phyloP scores from a whole-genome alignment of 306 rosid species.

The Pyrus betulifolia region DNA sequence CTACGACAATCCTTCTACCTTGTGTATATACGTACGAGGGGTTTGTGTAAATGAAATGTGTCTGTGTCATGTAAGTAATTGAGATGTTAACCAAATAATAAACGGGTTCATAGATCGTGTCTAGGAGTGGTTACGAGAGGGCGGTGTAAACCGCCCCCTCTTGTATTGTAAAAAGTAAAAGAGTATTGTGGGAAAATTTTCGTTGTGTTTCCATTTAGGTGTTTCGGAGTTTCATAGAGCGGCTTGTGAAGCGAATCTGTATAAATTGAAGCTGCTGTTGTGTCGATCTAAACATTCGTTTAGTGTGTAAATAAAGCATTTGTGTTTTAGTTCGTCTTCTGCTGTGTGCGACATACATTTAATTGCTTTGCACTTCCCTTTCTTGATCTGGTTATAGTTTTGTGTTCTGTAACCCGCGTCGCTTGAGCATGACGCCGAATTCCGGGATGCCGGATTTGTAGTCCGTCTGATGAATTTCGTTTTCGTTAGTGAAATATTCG shows the following conservation, averaged over 20 bases:
- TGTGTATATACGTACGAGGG: neutral
- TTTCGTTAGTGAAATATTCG: neutral
- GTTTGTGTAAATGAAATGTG: conserved; percentile 47
- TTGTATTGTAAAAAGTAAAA: conserved; percentile 31
- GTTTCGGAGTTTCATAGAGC: conserved; percentile 18
- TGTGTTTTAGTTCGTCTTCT: neutral
- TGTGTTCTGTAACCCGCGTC: neutral
- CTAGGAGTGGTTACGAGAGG: neutral
- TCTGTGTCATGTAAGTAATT: conserved; percentile 12
- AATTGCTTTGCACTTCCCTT: neutral
- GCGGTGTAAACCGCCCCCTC: conserved; percentile 14
- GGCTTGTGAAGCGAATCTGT: conserved; percentile 39
- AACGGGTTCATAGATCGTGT: neutral
- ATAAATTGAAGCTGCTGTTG: conserved; percentile 30
- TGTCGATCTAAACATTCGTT: neutral
- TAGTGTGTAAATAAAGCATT: neutral
- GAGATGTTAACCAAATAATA: conserved; percentile 28
- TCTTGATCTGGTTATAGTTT: neutral
- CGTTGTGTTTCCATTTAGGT: conserved; percentile 14
- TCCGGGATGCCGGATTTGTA: no score
- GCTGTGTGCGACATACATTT: neutral
- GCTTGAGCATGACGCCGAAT: no score
- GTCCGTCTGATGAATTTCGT: no score
- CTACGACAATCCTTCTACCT: conserved; percentile 15
- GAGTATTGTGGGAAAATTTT: conserved; percentile 12